Conservation (phyloP, 352 stramenopile species). For the Pythium dissimile region DNA sequence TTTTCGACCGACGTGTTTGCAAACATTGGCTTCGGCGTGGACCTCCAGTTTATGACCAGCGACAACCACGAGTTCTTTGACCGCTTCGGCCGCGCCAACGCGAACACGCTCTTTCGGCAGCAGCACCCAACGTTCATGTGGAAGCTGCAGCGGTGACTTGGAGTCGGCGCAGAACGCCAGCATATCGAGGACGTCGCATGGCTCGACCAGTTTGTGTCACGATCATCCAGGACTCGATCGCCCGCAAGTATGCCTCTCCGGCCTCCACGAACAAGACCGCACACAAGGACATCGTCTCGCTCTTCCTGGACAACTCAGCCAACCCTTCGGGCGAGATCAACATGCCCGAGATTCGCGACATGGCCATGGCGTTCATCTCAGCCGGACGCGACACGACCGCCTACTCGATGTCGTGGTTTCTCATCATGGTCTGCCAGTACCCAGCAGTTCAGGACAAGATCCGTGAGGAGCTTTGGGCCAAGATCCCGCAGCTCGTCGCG, state of each 20-base stretch:
- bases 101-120: constrained; percentile 6
- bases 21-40: constrained; percentile 47
- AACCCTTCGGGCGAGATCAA: not conserved
- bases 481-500: constrained; percentile 34
- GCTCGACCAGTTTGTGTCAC: constrained; percentile 19
- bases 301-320: constrained; percentile 11
- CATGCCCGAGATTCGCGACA: constrained; percentile 53
- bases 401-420: constrained; percentile 60
- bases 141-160: constrained; percentile 35
- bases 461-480: constrained; percentile 33
- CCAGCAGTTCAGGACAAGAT: constrained; percentile 43
- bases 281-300: constrained; percentile 12
- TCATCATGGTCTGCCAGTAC: constrained; percentile 66
- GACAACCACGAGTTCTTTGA: constrained; percentile 7
- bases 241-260: not conserved
- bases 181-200: constrained; percentile 21
- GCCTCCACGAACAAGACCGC: constrained; percentile 1
- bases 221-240: constrained; percentile 18
- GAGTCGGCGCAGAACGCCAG: constrained; percentile 28
- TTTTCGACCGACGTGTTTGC: constrained; percentile 66
- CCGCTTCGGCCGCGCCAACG: constrained; percentile 6
- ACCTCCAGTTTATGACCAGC: constrained; percentile 17
- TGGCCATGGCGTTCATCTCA: constrained; percentile 72
- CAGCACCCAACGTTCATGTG: constrained; percentile 33
- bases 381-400: constrained; percentile 76